phyloP scores from a whole-genome alignment of 139 green algal genomes.

The Chlamydomonas eustigma region DNA sequence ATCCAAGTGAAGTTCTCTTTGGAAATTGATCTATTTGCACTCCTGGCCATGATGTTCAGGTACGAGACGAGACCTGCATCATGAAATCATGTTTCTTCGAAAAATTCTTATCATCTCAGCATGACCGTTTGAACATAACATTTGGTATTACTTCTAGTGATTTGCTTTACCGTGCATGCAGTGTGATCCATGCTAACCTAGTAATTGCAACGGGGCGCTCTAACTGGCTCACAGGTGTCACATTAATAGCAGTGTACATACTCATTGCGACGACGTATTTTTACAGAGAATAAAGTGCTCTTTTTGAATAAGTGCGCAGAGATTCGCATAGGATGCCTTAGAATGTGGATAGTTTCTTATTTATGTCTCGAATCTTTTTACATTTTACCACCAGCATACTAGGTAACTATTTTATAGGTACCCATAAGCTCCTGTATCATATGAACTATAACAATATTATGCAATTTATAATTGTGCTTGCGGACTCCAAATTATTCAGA shows the following conservation, averaged over 20 bases:
- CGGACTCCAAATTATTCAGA: no score
- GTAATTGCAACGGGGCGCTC: not conserved
- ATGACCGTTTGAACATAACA: no score
- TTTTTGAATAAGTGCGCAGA: no score
- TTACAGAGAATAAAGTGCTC: not conserved
- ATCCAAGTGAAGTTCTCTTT: constrained; percentile 65
- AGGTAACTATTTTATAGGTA: no score
- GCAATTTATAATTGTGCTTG: no score
- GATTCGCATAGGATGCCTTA: no score
- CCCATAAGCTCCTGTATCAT: no score
- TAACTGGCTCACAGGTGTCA: constrained; percentile 57
- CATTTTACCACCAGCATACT: no score
- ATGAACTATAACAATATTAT: no score
- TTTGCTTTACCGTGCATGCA: constrained; percentile 2
- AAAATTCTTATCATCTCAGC: constrained; percentile 29
- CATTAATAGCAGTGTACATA: constrained; percentile 50
- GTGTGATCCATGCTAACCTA: constrained; percentile 60
- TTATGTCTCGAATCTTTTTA: no score
- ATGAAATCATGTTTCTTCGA: constrained; percentile 51
- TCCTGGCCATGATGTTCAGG: not conserved
- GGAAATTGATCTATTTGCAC: constrained; percentile 4
- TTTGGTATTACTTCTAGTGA: no score
- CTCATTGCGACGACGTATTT: constrained; percentile 30
- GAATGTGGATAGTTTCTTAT: no score
- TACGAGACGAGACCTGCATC: not conserved